phyloP scores from a whole-genome alignment of 2,329 filamentous ascomycete species.

The Ophiocordyceps camponoti-leonardi region DNA sequence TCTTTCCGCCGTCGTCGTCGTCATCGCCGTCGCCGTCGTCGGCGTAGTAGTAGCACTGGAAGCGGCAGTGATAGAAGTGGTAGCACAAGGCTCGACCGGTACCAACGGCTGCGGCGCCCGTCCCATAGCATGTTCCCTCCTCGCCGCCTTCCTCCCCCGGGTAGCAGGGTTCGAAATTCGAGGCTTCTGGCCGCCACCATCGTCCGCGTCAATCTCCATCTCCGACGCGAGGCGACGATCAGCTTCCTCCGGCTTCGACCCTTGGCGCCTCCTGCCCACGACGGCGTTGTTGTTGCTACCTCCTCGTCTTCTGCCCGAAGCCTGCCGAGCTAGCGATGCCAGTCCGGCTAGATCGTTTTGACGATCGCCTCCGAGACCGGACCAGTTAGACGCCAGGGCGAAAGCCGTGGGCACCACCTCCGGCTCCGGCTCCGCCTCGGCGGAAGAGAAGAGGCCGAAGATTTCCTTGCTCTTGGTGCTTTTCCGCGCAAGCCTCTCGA shows the following conservation, averaged over 20 bases:
- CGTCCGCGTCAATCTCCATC: too few species aligned
- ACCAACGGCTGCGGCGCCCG: slow-evolving; percentile 25
- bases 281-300: too few species aligned
- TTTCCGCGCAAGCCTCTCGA: slow-evolving; percentile 22
- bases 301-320: too few species aligned
- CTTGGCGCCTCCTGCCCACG: neutral
- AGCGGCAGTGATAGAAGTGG: slow-evolving; percentile 4
- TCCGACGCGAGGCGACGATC: too few species aligned
- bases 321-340: too few species aligned
- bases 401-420: slow-evolving; percentile 2
- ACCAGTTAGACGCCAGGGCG: slow-evolving; percentile 2
- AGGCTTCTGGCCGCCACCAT: slow-evolving; percentile 1
- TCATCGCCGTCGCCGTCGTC: neutral
- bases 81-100: slow-evolving; percentile 13
- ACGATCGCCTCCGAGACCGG: neutral
- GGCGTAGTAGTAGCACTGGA: slow-evolving; percentile 5
- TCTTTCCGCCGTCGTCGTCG: neutral
- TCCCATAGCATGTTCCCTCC: slow-evolving; percentile 32
- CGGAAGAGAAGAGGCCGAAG: slow-evolving; percentile 18
- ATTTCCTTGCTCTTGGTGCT: slow-evolving; percentile 29
- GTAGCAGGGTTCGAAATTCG: slow-evolving; percentile 29
- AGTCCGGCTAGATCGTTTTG: too few species aligned
- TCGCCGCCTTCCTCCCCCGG: slow-evolving; percentile 34
- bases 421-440: slow-evolving; percentile 4
- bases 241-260: neutral